Evolutionary conservation across 108 stramenopile species (phyloP), one percentile per base, ranked within the genome.

Genomic region (Epipyxis sp.): DNA sequence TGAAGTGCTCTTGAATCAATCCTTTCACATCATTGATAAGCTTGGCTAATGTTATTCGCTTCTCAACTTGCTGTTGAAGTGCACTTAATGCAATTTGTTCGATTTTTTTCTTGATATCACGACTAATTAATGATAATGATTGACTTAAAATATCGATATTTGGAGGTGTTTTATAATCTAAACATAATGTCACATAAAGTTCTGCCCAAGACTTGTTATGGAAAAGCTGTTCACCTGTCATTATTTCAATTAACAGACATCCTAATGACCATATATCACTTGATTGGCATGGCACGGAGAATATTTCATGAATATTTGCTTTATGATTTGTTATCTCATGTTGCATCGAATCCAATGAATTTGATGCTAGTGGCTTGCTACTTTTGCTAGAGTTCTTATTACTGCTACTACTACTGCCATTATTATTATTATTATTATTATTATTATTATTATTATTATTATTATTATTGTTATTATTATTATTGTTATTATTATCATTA

Each of bases 191-290:
- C 10, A 27, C 27, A 32, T 42, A 74, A 6, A 74, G 44, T 39
- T 74, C 71, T 6, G 32, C 13, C 71, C 71, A 74, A 10, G n/a
- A 3, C 34, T 10, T 37, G 50, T 74, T 42, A 29, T 6, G n/a
- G 42, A 74, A 74, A 13, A 74, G 42, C 3, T 43, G 25, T 54
- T 3, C 3, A 6, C 71, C 71, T 32, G 71, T 74, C 13, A 57
- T 6, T 3, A 74, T 39, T 42, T 74, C 71, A 6, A 27, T 10
- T 30, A 74, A 57, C 44, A 74, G 34, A 37, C 71, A 34, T 39
- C 71, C 71, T 42, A 74, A 3, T 37, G 71, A 74, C 71, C 71
- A 74, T 3, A 74, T 34, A 39, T 74, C 71, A 74, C 71, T 54
- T 27, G 46, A 6, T 50, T 13, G 46, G 20, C 46, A 6, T 50